phyloP scores from a whole-genome alignment of 805 yeast genomes.

The Wickerhamomyces chambardii region DNA sequence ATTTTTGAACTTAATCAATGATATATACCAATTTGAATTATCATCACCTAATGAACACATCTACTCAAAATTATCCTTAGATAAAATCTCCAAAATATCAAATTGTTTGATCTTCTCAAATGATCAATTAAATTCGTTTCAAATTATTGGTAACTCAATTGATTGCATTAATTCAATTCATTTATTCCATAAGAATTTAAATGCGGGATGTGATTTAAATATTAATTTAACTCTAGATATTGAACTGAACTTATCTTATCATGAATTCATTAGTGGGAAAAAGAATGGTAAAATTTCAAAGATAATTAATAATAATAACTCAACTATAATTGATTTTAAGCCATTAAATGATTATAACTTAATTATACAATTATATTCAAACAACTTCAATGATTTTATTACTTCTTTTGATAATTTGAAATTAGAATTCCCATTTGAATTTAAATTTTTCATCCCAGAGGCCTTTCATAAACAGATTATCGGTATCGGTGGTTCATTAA shows the following conservation, averaged over 20 bases:
- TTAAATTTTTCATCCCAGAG: constrained; percentile 83
- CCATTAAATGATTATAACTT: constrained; percentile 67
- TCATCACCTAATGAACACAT: constrained; percentile 24
- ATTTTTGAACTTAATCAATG: constrained; percentile 42
- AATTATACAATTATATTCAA: constrained; percentile 39
- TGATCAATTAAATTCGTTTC: constrained; percentile 15
- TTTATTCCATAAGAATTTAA: constrained; percentile 13
- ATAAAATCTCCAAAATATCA: constrained; percentile 22
- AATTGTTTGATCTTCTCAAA: constrained; percentile 18
- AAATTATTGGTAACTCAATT: constrained; percentile 20
- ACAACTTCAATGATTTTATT: constrained; percentile 36
- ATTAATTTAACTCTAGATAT: constrained; percentile 20
- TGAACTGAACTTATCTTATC: constrained; percentile 63
- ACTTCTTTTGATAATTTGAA: constrained; percentile 55
- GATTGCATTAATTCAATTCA: constrained; percentile 22
- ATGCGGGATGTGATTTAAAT: constrained; percentile 1
- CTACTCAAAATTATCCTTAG: constrained; percentile 24
- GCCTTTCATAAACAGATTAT: constrained; percentile 91
- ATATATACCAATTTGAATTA: constrained; percentile 37
- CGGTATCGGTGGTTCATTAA: constrained; percentile 88
- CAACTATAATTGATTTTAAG: constrained; percentile 42
- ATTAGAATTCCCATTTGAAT: constrained; percentile 81
- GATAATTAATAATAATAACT: constrained; percentile 59
- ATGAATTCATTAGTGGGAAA: constrained; percentile 90
- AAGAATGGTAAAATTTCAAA: constrained; percentile 87